Base-by-base conservation (phyloP, 2,329 filamentous ascomycete species). In the Penicillium brevicompactum region DNA sequence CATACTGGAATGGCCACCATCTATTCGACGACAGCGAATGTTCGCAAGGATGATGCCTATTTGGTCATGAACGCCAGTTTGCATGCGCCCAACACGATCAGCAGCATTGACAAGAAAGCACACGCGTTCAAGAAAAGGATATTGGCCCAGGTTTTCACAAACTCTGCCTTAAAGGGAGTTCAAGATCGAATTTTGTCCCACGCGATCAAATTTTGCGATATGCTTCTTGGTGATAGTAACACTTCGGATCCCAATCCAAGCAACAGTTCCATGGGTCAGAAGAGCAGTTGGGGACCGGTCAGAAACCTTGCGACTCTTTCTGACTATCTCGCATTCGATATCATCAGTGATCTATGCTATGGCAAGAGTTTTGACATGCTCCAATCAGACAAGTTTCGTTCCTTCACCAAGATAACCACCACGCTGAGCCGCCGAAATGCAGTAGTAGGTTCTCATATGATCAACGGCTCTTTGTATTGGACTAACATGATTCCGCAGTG, bases 311-410 rank as follows among this genome's bases (percentile, higher is more conserved):
- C 40, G 11, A 14, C 31, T 8, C 14, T 51, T 34, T 51, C 18
- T 40, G 27, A 30, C 7, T 51, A 32, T 24, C 11, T 51, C 9
- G 22, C 49, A 6, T 43, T 43, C 11, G 49, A 51, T 21, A 32
- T 51, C 11, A 51, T 51, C 27, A 40, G 38, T 11, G 49, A 51
- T 21, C 32, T 51, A 11, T 21, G 24, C n/a, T 45, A 51, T 22
- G 49, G 40, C 16, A 43, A 51, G 34, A 51, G 49, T 21, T 51
- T 32, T n/a, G 38, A 51, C 21, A 44, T 51, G 49, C 24, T 45
- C 8, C 27, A 16, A 9, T 51, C 49, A 27, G 11, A 24, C 14
- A 18, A 51, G n/a, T 31, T 51, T 9, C 9, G 47, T 43, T 14
- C 22, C 13, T 18, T 32, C n/a, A 11, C 24, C 21, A 34, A 51